Conservation (phyloP, 2,329 filamentous ascomycete genomes). For the Penicillium polonicum region DNA sequence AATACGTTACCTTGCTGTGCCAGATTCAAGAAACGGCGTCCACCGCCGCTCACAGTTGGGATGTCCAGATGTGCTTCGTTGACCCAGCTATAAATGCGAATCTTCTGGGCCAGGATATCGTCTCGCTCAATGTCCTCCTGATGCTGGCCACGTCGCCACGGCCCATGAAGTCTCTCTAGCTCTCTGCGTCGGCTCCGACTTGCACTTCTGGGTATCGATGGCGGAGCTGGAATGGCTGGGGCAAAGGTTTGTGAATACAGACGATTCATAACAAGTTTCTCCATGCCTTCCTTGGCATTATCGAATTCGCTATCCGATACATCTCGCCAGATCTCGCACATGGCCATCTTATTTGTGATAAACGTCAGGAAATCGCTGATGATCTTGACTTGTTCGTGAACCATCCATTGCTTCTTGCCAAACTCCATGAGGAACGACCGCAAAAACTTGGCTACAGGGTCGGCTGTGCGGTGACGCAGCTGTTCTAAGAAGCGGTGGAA, state of each 20-base stretch:
- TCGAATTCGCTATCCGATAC: constrained; percentile 97
- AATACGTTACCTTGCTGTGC: constrained; percentile 72
- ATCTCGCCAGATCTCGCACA: constrained; percentile 94
- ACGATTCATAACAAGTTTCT: constrained; percentile 98
- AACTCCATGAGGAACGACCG: constrained; percentile 94
- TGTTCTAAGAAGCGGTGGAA: constrained; percentile 97
- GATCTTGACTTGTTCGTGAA: constrained; percentile 98
- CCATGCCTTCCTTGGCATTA: constrained; percentile 97
- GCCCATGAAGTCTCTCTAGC: constrained; percentile 67
- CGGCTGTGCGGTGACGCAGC: constrained; percentile 92
- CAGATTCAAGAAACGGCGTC: constrained; percentile 79
- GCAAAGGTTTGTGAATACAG: constrained; percentile 96
- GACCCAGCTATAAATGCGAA: constrained; percentile 95
- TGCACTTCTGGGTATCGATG: constrained; percentile 59
- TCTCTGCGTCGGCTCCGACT: constrained; percentile 68
- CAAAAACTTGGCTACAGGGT: constrained; percentile 92
- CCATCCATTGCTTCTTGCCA: constrained; percentile 98
- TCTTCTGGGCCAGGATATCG: constrained; percentile 93
- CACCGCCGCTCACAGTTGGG: constrained; percentile 76
- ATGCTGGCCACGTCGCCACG: constrained; percentile 89
- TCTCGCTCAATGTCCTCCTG: constrained; percentile 97
- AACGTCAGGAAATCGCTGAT: constrained; percentile 95
- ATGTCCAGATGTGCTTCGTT: constrained; percentile 93
- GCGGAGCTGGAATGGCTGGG: constrained; percentile 80
- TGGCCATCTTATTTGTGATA: constrained; percentile 96